Base-by-base conservation (phyloP, 306 rosid species). In the Cucurbita maxima region DNA sequence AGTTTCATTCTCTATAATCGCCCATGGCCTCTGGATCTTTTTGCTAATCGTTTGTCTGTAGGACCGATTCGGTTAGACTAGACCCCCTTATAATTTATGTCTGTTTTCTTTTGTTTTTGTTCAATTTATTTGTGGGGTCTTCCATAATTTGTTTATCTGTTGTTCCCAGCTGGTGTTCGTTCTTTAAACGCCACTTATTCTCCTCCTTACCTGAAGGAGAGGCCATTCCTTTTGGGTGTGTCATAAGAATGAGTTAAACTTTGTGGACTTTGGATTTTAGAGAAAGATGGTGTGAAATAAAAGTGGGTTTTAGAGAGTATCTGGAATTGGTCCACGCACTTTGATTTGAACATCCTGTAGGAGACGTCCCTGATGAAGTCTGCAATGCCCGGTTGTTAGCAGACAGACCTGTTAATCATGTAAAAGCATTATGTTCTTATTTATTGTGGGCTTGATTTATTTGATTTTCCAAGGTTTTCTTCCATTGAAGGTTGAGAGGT, bases 311-410 rank as follows among this genome's bases (percentile, higher is more conserved):
- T 41, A 67, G 55, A 67, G 72, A 67, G 56, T 45, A 67, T 67
- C 55, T 45, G 11, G 56, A 16, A 20, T 14, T 13, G 37, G 72
- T 11, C 72, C 54, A 18, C 37, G 1, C 47, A 13, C 54, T 11
- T 44, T 66, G 54, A 45, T 44, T 67, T 67, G 20, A 40, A 45
- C 38, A 20, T 67, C 50, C 72, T 67, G 11, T 43, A 66, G 63
- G 55, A 67, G 72, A 44, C 72, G 51, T 67, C 72, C 34, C 72
- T 67, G 6, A 45, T 67, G 73, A 48, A 25, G 40, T 67, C 73
- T 67, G 56, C 56, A 69, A 48, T 67, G 53, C 72, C 11, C 20
- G 72, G 52, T 66, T 64, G 54, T 66, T 66, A 66, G 72, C 11
- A 44, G 37, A 44, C 72, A 66, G 5, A n/a, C 38, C 2, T 44